Conservation (phyloP, 768 basidiomycete genomes). For the Boletus rubescentipes region DNA sequence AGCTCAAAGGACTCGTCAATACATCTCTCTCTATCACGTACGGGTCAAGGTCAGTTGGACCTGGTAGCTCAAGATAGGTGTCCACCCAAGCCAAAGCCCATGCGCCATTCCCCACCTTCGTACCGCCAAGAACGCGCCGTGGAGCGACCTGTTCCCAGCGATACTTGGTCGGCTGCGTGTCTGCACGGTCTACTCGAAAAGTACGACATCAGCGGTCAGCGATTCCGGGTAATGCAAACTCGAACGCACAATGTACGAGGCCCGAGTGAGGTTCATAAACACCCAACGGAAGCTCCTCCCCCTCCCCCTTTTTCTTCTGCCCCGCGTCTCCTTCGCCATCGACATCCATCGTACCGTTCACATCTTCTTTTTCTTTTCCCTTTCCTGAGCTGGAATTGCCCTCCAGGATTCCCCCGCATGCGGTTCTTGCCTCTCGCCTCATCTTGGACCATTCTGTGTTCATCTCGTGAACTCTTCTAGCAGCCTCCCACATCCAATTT, state of each 20-base stretch:
- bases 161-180: slow-evolving; percentile 72
- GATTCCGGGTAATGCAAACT: not conserved
- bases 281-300: slow-evolving; percentile 51
- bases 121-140: slow-evolving; percentile 58
- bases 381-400: slow-evolving; percentile 31
- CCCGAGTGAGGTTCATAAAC: slow-evolving; percentile 84
- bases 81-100: slow-evolving; percentile 85
- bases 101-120: slow-evolving; percentile 73
- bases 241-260: slow-evolving; percentile 64
- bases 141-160: slow-evolving; percentile 61
- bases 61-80: slow-evolving; percentile 40
- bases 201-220: slow-evolving; percentile 5
- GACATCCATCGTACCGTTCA: slow-evolving; percentile 31
- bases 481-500: slow-evolving; percentile 90
- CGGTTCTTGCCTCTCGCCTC: slow-evolving; percentile 52
- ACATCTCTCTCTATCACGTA: slow-evolving; percentile 19
- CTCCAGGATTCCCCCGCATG: slow-evolving; percentile 48
- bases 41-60: slow-evolving; percentile 22
- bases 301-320: slow-evolving; percentile 31
- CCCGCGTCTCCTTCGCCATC: slow-evolving; percentile 27
- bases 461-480: slow-evolving; percentile 60
- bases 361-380: slow-evolving; percentile 33
- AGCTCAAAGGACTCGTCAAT: slow-evolving; percentile 15
- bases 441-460: slow-evolving; percentile 63
- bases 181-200: slow-evolving; percentile 55